Conservation (phyloP, 1,284 basidiomycete genomes). For the Cryptococcus deneoformans region DNA sequence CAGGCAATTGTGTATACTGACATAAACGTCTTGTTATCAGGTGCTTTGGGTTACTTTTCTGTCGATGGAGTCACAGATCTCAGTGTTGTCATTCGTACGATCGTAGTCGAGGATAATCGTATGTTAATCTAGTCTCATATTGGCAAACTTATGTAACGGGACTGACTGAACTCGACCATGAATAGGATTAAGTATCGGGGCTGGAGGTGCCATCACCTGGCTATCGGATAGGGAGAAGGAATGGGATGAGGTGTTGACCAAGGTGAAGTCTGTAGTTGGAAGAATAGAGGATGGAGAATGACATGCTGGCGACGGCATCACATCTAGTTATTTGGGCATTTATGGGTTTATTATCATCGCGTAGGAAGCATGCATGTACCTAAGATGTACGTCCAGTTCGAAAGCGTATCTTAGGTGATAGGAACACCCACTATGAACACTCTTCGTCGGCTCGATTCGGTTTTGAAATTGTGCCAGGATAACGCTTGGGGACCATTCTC, state of each 20-base stretch:
- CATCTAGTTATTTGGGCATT: too few species aligned
- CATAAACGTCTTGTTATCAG: conserved; percentile 12
- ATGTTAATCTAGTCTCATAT: background rate
- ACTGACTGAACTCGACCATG: conserved; percentile 1
- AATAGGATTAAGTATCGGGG: conserved; percentile 61
- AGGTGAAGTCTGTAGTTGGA: conserved; percentile 57
- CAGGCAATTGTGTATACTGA: background rate
- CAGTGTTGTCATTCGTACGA: conserved; percentile 94
- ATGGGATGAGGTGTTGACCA: conserved; percentile 91
- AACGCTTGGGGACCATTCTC: too few species aligned
- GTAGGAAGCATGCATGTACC: too few species aligned
- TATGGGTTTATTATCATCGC: too few species aligned
- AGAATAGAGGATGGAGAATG: conserved; percentile 16
- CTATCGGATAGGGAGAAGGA: conserved; percentile 81
- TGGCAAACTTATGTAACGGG: background rate
- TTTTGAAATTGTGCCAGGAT: too few species aligned
- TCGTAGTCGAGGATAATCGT: conserved; percentile 66
- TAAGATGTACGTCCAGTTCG: too few species aligned
- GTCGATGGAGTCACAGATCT: conserved; percentile 87
- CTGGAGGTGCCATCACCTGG: conserved; percentile 94
- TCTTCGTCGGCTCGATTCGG: too few species aligned
- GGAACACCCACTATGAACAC: too few species aligned
- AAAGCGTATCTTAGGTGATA: too few species aligned
- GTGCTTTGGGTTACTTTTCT: conserved; percentile 88
- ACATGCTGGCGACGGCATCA: background rate